Conservation (phyloP, 352 stramenopile species). For the Phytophthora chlamydospora region DNA sequence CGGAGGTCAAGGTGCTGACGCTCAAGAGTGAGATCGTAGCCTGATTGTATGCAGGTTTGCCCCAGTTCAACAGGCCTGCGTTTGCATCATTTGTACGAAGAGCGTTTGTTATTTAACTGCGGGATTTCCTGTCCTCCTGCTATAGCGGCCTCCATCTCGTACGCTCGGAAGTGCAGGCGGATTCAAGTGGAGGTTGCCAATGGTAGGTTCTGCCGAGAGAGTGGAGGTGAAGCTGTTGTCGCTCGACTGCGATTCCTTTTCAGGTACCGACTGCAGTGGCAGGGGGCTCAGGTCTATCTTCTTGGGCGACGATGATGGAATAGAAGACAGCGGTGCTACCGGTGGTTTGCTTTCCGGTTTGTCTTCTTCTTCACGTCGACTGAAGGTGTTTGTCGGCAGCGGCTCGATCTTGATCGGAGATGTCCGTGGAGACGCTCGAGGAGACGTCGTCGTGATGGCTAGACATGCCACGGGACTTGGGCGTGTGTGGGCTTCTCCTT, state of each 20-base stretch:
- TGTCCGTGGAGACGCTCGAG: constrained; percentile 20
- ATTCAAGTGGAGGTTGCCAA: constrained; percentile 8
- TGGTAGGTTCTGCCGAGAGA: constrained; percentile 10
- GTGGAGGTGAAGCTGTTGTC: constrained; percentile 21
- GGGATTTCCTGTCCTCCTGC: constrained; percentile 33
- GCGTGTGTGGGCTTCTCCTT: constrained; percentile 17
- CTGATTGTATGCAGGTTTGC: constrained; percentile 22
- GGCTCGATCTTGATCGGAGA: constrained; percentile 50
- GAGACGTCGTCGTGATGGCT: constrained; percentile 14
- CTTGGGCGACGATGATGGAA: constrained; percentile 20
- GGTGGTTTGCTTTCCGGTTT: constrained; percentile 34
- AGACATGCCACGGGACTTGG: constrained; percentile 8
- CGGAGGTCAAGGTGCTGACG: constrained; percentile 66
- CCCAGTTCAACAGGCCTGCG: background rate
- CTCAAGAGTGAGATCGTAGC: constrained; percentile 65
- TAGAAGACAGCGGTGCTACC: constrained; percentile 1
- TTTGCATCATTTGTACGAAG: constrained; percentile 3
- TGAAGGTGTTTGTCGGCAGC: constrained; percentile 18
- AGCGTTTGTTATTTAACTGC: constrained; percentile 14
- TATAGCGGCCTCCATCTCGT: constrained; percentile 60
- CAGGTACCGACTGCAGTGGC: constrained; percentile 16
- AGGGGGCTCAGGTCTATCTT: constrained; percentile 27
- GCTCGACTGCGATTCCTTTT: constrained; percentile 29
- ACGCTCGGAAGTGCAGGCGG: constrained; percentile 51
- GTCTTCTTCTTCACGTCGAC: constrained; percentile 23